Evolutionary conservation across 2,329 filamentous ascomycete species (phyloP).

Genomic region (Cladobotryum mycophilum): DNA sequence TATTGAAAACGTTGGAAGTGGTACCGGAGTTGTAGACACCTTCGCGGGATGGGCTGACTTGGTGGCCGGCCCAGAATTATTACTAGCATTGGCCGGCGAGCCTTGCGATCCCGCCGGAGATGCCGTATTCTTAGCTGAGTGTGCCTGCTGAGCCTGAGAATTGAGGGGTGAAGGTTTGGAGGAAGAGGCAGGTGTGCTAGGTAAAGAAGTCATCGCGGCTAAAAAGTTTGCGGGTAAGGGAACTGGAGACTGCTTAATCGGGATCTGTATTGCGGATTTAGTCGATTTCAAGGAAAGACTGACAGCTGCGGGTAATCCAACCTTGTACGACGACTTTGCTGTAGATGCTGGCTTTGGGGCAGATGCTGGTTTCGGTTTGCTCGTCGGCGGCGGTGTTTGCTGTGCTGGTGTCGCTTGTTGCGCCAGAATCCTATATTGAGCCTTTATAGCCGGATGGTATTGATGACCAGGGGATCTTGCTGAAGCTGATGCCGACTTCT

Average conservation of each 20-base stretch:
- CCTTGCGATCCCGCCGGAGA: slow-evolving; percentile 3
- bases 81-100: not conserved
- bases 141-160: not conserved
- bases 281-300: slow-evolving; percentile 20
- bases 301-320: slow-evolving; percentile 22
- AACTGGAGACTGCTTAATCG: slow-evolving; percentile 38
- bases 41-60: slow-evolving; percentile 6
- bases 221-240: slow-evolving; percentile 38
- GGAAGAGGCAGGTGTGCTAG: slow-evolving; percentile 15
- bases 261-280: slow-evolving; percentile 27
- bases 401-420: not conserved
- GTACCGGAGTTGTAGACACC: slow-evolving; percentile 26
- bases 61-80: not conserved
- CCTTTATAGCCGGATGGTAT: slow-evolving; percentile 10
- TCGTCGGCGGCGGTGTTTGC: slow-evolving; percentile 9
- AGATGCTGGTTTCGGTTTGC: slow-evolving; percentile 12
- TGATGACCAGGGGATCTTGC: slow-evolving; percentile 1
- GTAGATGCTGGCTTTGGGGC: slow-evolving; percentile 6
- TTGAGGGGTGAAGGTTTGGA: slow-evolving; percentile 14
- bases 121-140: slow-evolving; percentile 9
- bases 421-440: slow-evolving; percentile 4
- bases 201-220: slow-evolving; percentile 32
- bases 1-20: slow-evolving; percentile 23
- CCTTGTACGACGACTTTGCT: slow-evolving; percentile 26
- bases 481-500: not conserved